Conservation (phyloP, 352 stramenopile genomes). For the Pythium plurisporium region DNA sequence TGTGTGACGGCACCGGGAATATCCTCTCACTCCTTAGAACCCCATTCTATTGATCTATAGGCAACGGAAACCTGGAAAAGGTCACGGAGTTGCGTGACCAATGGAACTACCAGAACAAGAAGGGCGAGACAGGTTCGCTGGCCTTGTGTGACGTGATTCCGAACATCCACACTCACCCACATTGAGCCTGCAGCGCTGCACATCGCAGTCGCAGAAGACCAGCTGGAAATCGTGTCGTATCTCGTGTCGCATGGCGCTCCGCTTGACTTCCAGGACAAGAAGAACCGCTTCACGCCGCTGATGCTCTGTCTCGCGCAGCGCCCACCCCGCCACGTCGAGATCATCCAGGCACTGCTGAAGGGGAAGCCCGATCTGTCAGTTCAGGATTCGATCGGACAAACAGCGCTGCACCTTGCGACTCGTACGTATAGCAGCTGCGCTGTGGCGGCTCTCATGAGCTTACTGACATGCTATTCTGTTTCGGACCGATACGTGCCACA, state of each 20-base stretch:
- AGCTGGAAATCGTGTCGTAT: constrained; percentile 66
- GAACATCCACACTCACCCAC: too few relatives aligned
- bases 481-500: constrained; percentile 7
- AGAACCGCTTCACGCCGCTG: constrained; percentile 66
- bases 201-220: constrained; percentile 64
- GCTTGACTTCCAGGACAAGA: constrained; percentile 74
- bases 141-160: not conserved
- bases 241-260: constrained; percentile 61
- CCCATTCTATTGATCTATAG: constrained; percentile 25
- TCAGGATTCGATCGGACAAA: constrained; percentile 61
- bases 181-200: constrained; percentile 70
- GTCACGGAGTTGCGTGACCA: constrained; percentile 60
- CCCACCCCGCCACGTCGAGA: constrained; percentile 56
- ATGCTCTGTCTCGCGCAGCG: constrained; percentile 76
- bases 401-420: constrained; percentile 54
- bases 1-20: too few relatives aligned
- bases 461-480: not conserved
- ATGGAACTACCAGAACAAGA: constrained; percentile 79
- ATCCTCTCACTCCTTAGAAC: too few relatives aligned
- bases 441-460: not conserved
- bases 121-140: constrained; percentile 72
- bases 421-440: constrained; percentile 29
- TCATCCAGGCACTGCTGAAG: constrained; percentile 62
- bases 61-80: constrained; percentile 68
- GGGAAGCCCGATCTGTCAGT: constrained; percentile 60